Evolutionary conservation across 176 grass and related monocot genomes (phyloP).

Genomic region (Zea luxurians): DNA sequence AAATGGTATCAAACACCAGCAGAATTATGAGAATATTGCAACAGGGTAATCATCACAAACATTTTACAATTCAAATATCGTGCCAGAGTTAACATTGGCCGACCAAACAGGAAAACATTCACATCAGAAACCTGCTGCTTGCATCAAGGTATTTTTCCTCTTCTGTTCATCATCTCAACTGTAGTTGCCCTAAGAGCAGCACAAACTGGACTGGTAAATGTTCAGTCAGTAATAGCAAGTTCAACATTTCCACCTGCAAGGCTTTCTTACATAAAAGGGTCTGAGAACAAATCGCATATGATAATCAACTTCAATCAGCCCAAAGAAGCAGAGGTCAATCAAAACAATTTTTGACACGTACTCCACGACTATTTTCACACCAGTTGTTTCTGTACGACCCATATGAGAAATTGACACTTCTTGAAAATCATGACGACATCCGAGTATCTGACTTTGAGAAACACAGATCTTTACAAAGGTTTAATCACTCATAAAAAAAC

Average conservation of each 20-base stretch:
- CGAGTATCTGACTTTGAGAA: neutral
- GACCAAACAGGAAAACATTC: conserved; percentile 6
- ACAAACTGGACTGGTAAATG: neutral
- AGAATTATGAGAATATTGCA: neutral
- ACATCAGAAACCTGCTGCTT: neutral
- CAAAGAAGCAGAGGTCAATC: neutral
- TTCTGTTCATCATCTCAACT: neutral
- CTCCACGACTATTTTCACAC: neutral
- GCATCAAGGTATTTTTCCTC: conserved; percentile 1
- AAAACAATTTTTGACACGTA: conserved; percentile 15
- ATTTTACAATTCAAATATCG: neutral
- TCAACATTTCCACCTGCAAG: neutral
- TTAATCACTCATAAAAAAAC: neutral
- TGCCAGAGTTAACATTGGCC: neutral
- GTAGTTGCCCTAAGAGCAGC: conserved; percentile 6
- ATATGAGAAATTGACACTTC: neutral
- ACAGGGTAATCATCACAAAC: neutral
- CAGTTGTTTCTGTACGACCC: neutral
- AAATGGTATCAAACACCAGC: neutral
- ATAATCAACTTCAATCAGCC: neutral
- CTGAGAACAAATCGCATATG: neutral
- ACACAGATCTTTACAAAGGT: neutral
- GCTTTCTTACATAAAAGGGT: neutral
- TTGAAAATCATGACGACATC: neutral
- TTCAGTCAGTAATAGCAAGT: neutral